Percentiles rank a stretch among this genome's conserved stretches.
These are phyloP conservation scores for Paecilomyces sp. DNA, from an alignment of 2,329 filamentous ascomycete genomes.

Conservation along the genomic window DNA sequence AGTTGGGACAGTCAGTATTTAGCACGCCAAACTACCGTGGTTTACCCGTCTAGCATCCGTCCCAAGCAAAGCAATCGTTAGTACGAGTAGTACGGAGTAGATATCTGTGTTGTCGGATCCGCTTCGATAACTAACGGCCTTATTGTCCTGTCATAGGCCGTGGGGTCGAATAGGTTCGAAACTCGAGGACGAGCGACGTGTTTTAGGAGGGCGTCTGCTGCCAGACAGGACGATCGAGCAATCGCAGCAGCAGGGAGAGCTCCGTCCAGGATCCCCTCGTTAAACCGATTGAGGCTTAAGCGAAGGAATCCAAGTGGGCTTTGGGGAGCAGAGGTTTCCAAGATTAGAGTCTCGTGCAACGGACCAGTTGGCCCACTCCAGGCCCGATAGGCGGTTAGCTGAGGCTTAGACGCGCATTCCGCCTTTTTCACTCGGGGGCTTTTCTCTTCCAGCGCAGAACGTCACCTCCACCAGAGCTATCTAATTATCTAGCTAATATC, in stretches of 20 bases:
- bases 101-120: not conserved
- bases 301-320: not conserved
- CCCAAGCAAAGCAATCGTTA: not conserved
- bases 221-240: not conserved
- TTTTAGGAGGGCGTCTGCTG: not conserved
- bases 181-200: not conserved
- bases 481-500: not conserved
- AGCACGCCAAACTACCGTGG: not conserved
- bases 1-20: not conserved
- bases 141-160: not conserved
- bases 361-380: not conserved
- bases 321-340: not conserved
- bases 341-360: not conserved
- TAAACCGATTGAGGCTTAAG: not conserved
- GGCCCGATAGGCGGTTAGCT: not conserved
- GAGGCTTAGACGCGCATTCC: not conserved
- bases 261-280: not conserved
- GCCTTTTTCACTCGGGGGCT: not conserved
- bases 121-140: not conserved
- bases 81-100: too few relatives aligned
- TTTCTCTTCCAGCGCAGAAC: not conserved
- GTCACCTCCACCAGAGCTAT: not conserved
- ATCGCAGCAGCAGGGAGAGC: too few relatives aligned
- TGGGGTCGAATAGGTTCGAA: not conserved
- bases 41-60: not conserved